phyloP scores from a whole-genome alignment of 306 rosid species.

The Delonix regia region DNA sequence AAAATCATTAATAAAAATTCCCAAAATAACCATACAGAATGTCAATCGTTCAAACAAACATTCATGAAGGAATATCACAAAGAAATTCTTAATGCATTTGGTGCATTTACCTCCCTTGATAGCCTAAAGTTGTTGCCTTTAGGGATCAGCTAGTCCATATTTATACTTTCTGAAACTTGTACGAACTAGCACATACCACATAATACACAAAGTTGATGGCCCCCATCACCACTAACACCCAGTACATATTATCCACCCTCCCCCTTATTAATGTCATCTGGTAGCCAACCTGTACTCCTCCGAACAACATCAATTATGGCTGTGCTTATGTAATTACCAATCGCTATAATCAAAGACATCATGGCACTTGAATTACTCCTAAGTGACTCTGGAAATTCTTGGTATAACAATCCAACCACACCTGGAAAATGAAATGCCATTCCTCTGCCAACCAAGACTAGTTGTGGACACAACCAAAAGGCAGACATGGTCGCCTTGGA shows the following conservation, averaged over 20 bases:
- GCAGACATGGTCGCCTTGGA: not conserved
- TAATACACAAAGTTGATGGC: not conserved
- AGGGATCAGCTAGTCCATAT: no score
- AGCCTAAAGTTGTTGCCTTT: not conserved
- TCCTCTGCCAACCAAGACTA: not conserved
- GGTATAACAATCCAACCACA: not conserved
- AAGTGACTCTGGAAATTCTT: not conserved
- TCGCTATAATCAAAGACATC: not conserved
- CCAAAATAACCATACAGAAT: no score
- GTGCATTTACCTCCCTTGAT: no score
- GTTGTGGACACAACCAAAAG: not conserved
- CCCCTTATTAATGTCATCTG: not conserved
- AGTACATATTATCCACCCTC: not conserved
- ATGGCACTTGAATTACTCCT: not conserved
- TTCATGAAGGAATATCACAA: no score
- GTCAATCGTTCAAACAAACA: no score
- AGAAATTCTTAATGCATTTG: no score
- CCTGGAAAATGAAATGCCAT: not conserved
- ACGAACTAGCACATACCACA: not conserved
- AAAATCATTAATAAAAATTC: no score
- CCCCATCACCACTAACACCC: not conserved
- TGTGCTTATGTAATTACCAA: not conserved
- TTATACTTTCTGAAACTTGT: not conserved
- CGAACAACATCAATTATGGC: not conserved
- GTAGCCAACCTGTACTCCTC: not conserved